Evolutionary conservation across 371 early-diverging fungal genomes (phyloP), one percentile per base, ranked within the genome.

Genomic region (Circinella minor): DNA sequence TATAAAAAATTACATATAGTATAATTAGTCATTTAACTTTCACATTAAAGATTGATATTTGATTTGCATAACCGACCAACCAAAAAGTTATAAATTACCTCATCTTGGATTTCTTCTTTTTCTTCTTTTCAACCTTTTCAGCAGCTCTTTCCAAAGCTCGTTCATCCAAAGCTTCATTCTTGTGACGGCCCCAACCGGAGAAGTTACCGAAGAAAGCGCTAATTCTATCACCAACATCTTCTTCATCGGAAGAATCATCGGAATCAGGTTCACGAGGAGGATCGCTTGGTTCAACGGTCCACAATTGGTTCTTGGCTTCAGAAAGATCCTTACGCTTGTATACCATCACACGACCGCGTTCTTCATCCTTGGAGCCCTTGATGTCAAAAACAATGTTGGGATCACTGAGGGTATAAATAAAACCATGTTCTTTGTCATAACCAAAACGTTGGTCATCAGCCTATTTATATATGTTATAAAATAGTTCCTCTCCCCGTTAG

Each of bases 171-270:
- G 77, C 47, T 0, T 72, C 75, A 3, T 75, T 71, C 68, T 81
- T 77, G 49, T 74, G 63, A 14, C 73, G 55, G 5, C 73, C 76
- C 81, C 81, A 80, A 5, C 83, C 83, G n/a, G 63, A 63, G 81
- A 81, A 83, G 65, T 66, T 79, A 49, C 81, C 83, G 49, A 83
- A 83, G 81, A 81, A 83, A 3, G 83, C 79, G 36, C 70, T 61
- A 14, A 83, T 64, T 14, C 83, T 74, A 38, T 13, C 47, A 27
- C 18, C 15, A 54, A 54, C 54, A 54, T 65, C 65, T 38, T 65
- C 65, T 34, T 57, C 57, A 57, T 57, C 57, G 34, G 57, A 57
- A 17, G 51, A 51, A 48, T 63, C 63, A 20, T 63, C 63, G n/a
- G 43, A 43, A 36, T 65, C 65, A 5, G 76, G 64, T 1, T 71